These are phyloP conservation scores for Porpolomopsis calyptriformis DNA, from an alignment of 768 basidiomycete species.

Conservation along the genomic window DNA sequence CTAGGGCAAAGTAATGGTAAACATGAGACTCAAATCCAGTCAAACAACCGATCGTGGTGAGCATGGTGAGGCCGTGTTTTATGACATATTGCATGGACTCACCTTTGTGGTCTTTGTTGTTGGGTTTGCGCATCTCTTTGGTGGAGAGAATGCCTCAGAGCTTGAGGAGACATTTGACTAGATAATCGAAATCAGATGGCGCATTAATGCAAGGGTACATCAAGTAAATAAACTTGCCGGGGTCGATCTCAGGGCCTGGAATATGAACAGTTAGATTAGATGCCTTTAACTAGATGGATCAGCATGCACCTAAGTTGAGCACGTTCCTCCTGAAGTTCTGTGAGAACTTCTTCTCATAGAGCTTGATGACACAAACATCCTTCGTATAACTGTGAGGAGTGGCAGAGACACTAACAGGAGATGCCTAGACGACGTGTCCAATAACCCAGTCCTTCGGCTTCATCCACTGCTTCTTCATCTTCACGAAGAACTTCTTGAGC, in stretches of 20 bases:
- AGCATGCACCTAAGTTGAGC: conserved; percentile 24
- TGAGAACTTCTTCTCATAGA: conserved; percentile 23
- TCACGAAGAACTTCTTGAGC: not conserved
- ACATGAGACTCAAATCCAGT: conserved; percentile 24
- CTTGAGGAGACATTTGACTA: conserved; percentile 20
- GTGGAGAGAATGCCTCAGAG: conserved; percentile 17
- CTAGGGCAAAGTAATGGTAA: no score
- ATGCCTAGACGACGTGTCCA: conserved; percentile 1
- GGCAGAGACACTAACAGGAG: conserved; percentile 1
- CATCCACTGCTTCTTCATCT: not conserved
- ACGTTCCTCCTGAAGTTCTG: conserved; percentile 21
- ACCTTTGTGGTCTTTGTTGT: conserved; percentile 19
- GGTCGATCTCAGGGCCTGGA: conserved; percentile 15
- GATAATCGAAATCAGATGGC: conserved; percentile 17
- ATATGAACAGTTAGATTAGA: conserved; percentile 16
- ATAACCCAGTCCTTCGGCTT: not conserved
- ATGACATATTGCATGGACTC: conserved; percentile 18
- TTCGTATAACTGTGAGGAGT: conserved; percentile 12
- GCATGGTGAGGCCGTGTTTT: conserved; percentile 24
- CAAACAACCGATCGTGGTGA: conserved; percentile 23
- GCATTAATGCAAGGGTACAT: conserved; percentile 9
- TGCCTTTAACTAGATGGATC: conserved; percentile 14
- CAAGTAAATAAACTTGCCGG: conserved; percentile 12
- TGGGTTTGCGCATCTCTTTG: conserved; percentile 19
- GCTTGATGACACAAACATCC: conserved; percentile 28